phyloP scores from a whole-genome alignment of 2,329 filamentous ascomycete genomes.

The Calonectria multiphialidica region DNA sequence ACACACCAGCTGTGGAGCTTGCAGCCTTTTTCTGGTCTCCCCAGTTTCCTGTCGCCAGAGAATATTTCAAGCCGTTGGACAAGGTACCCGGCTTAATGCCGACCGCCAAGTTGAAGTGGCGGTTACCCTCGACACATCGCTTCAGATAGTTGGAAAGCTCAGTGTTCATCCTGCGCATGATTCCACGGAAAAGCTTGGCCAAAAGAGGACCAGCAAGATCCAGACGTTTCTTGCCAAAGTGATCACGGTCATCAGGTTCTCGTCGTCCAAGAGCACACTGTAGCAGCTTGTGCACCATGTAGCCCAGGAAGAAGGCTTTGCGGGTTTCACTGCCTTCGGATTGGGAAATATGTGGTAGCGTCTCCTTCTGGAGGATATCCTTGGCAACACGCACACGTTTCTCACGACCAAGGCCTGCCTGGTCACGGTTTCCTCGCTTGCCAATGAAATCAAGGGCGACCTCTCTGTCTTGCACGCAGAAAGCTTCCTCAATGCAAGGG shows the following conservation, averaged over 20 bases:
- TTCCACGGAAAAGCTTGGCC: constrained; percentile 93
- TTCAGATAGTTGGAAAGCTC: constrained; percentile 94
- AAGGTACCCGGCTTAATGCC: constrained; percentile 93
- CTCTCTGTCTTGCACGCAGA: constrained; percentile 95
- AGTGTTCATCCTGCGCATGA: constrained; percentile 90
- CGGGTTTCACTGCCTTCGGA: constrained; percentile 93
- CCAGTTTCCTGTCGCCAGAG: constrained; percentile 97
- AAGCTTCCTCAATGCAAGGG: constrained; percentile 96
- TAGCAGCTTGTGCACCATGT: constrained; percentile 97
- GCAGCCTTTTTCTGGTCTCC: constrained; percentile 99
- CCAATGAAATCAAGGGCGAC: constrained; percentile 96
- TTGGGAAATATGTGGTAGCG: constrained; percentile 96
- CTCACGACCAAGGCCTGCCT: constrained; percentile 77
- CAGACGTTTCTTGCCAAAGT: constrained; percentile 98
- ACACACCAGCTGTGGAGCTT: constrained; percentile 95
- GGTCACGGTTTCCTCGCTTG: constrained; percentile 80
- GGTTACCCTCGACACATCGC: constrained; percentile 88
- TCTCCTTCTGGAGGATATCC: constrained; percentile 97
- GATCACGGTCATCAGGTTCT: constrained; percentile 96
- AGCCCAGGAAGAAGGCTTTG: constrained; percentile 98
- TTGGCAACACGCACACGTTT: constrained; percentile 92
- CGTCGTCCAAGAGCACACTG: constrained; percentile 93
- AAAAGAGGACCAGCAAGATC: constrained; percentile 95
- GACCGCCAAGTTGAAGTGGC: constrained; percentile 90
- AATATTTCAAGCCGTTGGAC: constrained; percentile 96